Conservation (phyloP, 2,329 filamentous ascomycete species). For the Claviceps maximensis region DNA sequence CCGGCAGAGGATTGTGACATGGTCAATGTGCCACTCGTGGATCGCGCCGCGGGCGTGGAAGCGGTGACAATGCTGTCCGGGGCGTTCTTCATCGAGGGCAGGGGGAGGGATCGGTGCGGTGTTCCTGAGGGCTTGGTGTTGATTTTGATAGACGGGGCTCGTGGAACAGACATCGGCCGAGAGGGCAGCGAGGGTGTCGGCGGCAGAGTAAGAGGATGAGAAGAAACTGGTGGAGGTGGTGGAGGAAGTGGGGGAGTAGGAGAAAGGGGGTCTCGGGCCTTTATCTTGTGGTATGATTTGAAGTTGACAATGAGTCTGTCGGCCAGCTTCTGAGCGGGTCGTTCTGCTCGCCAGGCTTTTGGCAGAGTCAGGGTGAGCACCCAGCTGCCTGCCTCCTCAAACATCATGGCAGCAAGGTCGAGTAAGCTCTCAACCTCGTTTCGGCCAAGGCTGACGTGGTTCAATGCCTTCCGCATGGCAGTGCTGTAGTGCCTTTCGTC, state of each 20-base stretch:
- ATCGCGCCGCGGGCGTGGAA: not conserved
- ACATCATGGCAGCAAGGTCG: slow-evolving; percentile 33
- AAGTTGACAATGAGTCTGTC: slow-evolving; percentile 25
- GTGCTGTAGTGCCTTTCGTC: slow-evolving; percentile 27
- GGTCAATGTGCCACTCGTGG: slow-evolving; percentile 5
- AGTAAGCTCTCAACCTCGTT: slow-evolving; percentile 28
- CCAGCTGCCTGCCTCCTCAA: slow-evolving; percentile 30
- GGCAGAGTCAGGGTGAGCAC: slow-evolving; percentile 28
- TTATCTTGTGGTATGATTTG: slow-evolving; percentile 25
- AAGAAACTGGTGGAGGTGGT: not conserved
- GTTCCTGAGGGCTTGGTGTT: slow-evolving; percentile 18
- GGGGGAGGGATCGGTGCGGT: slow-evolving; percentile 9
- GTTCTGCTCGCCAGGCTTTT: slow-evolving; percentile 27
- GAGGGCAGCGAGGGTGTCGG: slow-evolving; percentile 17
- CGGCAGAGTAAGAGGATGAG: slow-evolving; percentile 9
- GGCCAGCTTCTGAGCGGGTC: slow-evolving; percentile 21
- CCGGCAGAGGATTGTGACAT: slow-evolving; percentile 10
- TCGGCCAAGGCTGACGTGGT: slow-evolving; percentile 26
- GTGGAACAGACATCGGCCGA: slow-evolving; percentile 15
- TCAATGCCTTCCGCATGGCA: slow-evolving; percentile 29
- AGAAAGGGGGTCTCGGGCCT: slow-evolving; percentile 16
- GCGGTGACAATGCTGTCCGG: slow-evolving; percentile 4
- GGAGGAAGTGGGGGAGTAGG: slow-evolving; percentile 7
- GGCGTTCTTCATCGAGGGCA: not conserved
- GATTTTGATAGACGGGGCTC: slow-evolving; percentile 27